A percentile compares a stretch with the other conserved stretches of the same genome.
Conservation (phyloP, 768 basidiomycete genomes). For the Phylloporus arenicola region DNA sequence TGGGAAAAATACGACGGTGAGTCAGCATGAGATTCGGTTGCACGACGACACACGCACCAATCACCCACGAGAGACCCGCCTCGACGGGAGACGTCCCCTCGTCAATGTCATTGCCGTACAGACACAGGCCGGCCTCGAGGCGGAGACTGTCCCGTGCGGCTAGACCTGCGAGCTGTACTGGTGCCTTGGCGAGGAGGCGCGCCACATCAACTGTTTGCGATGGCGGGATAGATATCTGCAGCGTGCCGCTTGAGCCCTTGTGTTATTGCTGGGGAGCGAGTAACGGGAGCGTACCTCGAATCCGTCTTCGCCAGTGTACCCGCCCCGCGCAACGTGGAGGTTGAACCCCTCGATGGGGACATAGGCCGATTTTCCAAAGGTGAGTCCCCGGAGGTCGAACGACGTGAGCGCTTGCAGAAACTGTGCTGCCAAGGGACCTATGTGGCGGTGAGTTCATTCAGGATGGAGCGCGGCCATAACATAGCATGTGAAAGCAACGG, state of each 20-base stretch:
- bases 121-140: slow-evolving; percentile 93
- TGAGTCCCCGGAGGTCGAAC: slow-evolving; percentile 66
- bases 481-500: background rate
- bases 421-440: slow-evolving; percentile 77
- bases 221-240: slow-evolving; percentile 84
- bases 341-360: slow-evolving; percentile 57
- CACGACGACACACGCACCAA: slow-evolving; percentile 49
- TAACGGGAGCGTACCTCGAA: slow-evolving; percentile 62
- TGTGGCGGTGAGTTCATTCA: background rate
- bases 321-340: slow-evolving; percentile 86
- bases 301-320: slow-evolving; percentile 98
- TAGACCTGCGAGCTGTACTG: slow-evolving; percentile 81
- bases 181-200: slow-evolving; percentile 49
- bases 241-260: background rate
- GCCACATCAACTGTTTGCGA: slow-evolving; percentile 69
- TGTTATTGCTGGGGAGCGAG: background rate
- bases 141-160: slow-evolving; percentile 93
- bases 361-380: slow-evolving; percentile 82
- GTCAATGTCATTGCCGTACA: slow-evolving; percentile 92
- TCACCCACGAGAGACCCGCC: slow-evolving; percentile 89
- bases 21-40: background rate
- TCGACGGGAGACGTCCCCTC: slow-evolving; percentile 85
- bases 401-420: slow-evolving; percentile 75
- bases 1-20: background rate
- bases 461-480: background rate